These are phyloP conservation scores for Hyphodiscus hymeniophilus DNA, from an alignment of 495 filamentous ascomycete species.

Conservation along the genomic window DNA sequence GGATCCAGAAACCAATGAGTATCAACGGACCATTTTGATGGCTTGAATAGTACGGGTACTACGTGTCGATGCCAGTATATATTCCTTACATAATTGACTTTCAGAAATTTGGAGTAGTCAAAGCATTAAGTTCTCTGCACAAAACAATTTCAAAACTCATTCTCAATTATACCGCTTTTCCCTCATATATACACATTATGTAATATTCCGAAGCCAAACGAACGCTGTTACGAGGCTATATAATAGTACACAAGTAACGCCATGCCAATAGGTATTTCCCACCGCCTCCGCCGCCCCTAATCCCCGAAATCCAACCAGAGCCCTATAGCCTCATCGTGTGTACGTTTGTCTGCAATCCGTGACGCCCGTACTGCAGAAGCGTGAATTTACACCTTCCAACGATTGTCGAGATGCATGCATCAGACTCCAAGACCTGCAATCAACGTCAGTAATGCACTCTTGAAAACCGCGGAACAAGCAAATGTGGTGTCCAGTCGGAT, in stretches of 20 bases:
- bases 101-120: too few species aligned
- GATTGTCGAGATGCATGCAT: constrained; percentile 14
- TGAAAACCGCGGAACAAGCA: background rate
- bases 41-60: too few species aligned
- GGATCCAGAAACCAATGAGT: background rate
- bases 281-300: too few species aligned
- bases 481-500: background rate
- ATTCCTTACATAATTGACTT: too few species aligned
- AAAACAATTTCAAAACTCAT: too few species aligned
- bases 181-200: constrained; percentile 18
- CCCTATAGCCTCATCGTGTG: constrained; percentile 7
- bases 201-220: constrained; percentile 5
- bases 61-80: too few species aligned
- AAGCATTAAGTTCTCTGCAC: too few species aligned
- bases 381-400: constrained; percentile 14
- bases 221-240: constrained; percentile 2
- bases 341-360: constrained; percentile 4
- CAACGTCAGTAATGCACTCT: background rate
- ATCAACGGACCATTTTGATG: background rate
- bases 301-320: constrained; percentile 3
- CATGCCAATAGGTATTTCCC: background rate
- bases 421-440: constrained; percentile 14
- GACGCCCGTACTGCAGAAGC: constrained; percentile 4
- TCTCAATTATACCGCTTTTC: constrained; percentile 1
- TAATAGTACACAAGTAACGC: constrained; percentile 13